Evolutionary conservation across 83 land plant species (phyloP), one percentile per base, ranked within the genome.

Genomic region (Picea abies): DNA sequence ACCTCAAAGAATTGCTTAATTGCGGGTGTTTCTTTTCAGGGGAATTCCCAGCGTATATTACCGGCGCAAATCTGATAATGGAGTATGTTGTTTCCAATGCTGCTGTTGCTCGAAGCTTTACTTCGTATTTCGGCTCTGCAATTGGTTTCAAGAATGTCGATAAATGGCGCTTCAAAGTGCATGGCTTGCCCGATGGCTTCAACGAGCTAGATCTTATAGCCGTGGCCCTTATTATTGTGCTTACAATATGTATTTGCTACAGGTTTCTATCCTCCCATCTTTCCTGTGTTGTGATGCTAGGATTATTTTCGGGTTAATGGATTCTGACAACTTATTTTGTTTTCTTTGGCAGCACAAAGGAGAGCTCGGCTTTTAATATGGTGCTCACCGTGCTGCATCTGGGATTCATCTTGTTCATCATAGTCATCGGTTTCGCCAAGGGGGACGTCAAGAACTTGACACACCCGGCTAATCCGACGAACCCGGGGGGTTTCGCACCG

Each of bases 331-430:
- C 29, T 65, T 63, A 44, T 25, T 47, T 66, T 15, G 4, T 4
- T 79, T 79, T 80, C 79, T 6, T 39, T 62, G 37, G 82, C 89
- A 94, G 99, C 81, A 97, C 99, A 32, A 90, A 92, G 79, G 89
- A 93, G 82, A 95, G 98, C 82, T 95, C 97, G 63, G 78, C 83
- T 65, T 76, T 97, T 81, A 97, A 97, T 90, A 87, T 97, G 91
- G 90, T 91, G 67, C 62, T 97, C 84, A 97, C 99, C 58, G 84
- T 84, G 22, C n/a, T 90, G 49, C 99, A 97, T 86, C 77, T 95
- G 15, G 79, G 84, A 23, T 91, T 97, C 88, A 92, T 97, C 14
- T 78, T 84, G 17, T 94, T 97, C 86, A 91, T 97, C 52, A 92
- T 97, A 44, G 79, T 86, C 6, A 82, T 90, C 10, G 99, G 99